Conservation (phyloP, 768 basidiomycete species). For the Xerocomellus amylosporus region DNA sequence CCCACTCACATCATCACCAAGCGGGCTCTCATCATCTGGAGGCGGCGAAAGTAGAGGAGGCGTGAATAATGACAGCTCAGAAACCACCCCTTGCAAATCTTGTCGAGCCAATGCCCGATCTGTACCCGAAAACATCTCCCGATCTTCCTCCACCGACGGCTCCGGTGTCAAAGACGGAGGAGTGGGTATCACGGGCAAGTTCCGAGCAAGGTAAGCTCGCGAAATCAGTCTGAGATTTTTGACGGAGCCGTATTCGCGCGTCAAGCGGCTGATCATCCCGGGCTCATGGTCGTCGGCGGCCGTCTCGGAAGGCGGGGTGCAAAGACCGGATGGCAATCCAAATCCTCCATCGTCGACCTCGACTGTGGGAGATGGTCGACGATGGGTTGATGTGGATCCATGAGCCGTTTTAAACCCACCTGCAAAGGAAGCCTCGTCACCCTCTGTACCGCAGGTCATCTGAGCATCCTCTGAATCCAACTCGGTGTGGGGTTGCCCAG, state of each 20-base stretch:
- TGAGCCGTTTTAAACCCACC: too few species aligned
- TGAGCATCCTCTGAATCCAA: neutral
- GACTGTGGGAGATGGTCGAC: neutral
- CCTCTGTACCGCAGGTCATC: neutral
- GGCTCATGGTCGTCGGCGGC: neutral
- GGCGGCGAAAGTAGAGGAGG: neutral
- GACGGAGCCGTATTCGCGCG: neutral
- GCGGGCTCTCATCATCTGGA: neutral
- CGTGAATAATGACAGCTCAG: constrained; percentile 1
- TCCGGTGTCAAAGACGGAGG: constrained; percentile 1
- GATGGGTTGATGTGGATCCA: neutral
- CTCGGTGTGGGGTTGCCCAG: neutral
- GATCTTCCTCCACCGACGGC: neutral
- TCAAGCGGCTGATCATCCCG: neutral
- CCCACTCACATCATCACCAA: neutral
- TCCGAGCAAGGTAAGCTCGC: neutral
- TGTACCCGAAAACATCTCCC: neutral
- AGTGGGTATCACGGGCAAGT: constrained; percentile 1
- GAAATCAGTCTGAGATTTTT: neutral
- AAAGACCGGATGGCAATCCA: neutral
- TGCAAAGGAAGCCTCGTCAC: neutral
- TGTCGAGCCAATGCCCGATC: neutral
- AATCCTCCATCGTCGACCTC: neutral
- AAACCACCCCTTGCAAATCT: neutral
- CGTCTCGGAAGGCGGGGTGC: constrained; percentile 4